Conservation (phyloP, 352 stramenopile species). For the Pythium sukuiense region DNA sequence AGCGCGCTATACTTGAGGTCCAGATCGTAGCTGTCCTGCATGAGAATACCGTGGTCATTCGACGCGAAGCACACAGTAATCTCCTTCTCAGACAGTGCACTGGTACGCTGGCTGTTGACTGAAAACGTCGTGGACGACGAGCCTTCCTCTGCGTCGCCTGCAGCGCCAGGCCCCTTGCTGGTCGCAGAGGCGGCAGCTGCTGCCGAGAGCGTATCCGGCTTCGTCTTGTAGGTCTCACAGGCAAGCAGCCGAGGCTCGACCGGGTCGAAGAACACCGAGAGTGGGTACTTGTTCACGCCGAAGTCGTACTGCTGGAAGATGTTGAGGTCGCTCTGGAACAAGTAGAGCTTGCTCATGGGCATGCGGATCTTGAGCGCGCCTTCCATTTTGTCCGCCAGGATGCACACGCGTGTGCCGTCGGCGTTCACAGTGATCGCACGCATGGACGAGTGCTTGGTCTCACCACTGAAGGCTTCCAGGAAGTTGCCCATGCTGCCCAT, state of each 20-base stretch:
- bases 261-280: constrained; percentile 90
- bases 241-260: constrained; percentile 85
- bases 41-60: constrained; percentile 88
- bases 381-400: constrained; percentile 83
- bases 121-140: not conserved
- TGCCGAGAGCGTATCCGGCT: constrained; percentile 27
- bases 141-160: constrained; percentile 9
- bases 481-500: constrained; percentile 86
- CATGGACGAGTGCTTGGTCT: constrained; percentile 57
- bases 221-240: constrained; percentile 76
- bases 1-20: constrained; percentile 79
- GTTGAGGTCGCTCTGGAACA: constrained; percentile 92
- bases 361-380: constrained; percentile 77
- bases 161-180: constrained; percentile 27
- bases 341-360: constrained; percentile 83
- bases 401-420: constrained; percentile 88
- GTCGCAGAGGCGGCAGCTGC: not conserved
- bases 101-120: constrained; percentile 17
- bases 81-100: constrained; percentile 69
- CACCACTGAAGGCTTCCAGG: constrained; percentile 40
- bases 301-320: constrained; percentile 91
- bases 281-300: constrained; percentile 62
- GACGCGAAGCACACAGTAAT: constrained; percentile 92
- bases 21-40: constrained; percentile 91
- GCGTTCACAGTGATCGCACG: constrained; percentile 83